A percentile compares a stretch with the other conserved stretches of the same genome.
phyloP scores from a whole-genome alignment of 139 green algal species.

The Tetraselmis striata region DNA sequence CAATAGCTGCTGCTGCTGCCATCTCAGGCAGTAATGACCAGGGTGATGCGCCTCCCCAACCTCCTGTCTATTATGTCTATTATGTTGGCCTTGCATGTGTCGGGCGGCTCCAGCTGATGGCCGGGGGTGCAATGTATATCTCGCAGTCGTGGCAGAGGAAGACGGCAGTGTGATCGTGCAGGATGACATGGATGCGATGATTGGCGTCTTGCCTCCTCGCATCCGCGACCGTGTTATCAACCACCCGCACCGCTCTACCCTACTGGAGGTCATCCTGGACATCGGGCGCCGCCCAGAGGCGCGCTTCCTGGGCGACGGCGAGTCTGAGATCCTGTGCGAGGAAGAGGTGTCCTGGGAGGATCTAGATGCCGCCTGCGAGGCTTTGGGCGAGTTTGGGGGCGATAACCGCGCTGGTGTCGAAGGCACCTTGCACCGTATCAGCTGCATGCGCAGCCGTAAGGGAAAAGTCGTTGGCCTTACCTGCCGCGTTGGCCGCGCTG shows the following conservation, averaged over 20 bases:
- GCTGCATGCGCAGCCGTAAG: constrained; percentile 75
- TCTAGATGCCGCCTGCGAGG: constrained; percentile 42
- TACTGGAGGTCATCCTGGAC: constrained; percentile 76
- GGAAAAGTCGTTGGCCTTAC: constrained; percentile 89
- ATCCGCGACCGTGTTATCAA: constrained; percentile 55
- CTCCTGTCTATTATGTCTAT: too few species aligned
- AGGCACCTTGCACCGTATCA: constrained; percentile 41
- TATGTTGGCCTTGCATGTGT: too few species aligned
- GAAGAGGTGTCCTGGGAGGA: constrained; percentile 51
- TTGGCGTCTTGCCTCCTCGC: constrained; percentile 68
- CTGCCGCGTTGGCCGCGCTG: constrained; percentile 86
- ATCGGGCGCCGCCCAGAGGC: constrained; percentile 58
- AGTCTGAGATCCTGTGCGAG: constrained; percentile 58
- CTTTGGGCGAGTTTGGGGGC: constrained; percentile 73
- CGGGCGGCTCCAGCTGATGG: too few species aligned
- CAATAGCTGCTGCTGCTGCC: too few species aligned
- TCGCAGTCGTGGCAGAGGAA: constrained; percentile 54
- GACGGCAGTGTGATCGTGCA: constrained; percentile 69
- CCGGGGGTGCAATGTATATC: too few species aligned
- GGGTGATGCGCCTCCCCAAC: too few species aligned
- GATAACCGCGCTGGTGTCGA: constrained; percentile 75
- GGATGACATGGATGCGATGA: constrained; percentile 74
- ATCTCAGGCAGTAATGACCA: too few species aligned
- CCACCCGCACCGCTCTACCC: constrained; percentile 54
- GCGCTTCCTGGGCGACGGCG: constrained; percentile 51